Evolutionary conservation across 345 rosid genomes (phyloP).

Genomic region (Arabidopsis suecica): DNA sequence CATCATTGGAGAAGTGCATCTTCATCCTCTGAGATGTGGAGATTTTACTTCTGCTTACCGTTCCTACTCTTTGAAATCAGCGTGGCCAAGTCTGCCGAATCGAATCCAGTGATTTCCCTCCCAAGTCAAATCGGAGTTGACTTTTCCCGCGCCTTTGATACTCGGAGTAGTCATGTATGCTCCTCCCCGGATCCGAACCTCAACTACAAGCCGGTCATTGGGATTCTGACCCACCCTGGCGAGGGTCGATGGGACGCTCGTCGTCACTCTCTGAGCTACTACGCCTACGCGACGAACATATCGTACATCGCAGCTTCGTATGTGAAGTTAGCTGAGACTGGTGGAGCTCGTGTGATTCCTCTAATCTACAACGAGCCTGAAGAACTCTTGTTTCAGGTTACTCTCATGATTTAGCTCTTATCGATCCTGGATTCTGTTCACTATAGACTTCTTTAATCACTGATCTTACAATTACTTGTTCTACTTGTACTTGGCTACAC

Average conservation of each 20-base stretch:
- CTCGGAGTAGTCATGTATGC: slow-evolving; percentile 42
- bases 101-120: slow-evolving; percentile 55
- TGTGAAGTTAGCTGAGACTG: slow-evolving; percentile 87
- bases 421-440: neutral
- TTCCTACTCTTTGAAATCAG: slow-evolving; percentile 3
- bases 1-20: neutral
- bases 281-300: slow-evolving; percentile 48
- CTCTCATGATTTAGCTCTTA: neutral
- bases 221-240: slow-evolving; percentile 83
- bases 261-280: neutral
- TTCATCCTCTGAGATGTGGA: slow-evolving; percentile 21
- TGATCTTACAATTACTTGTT: no score
- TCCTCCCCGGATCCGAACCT: slow-evolving; percentile 55
- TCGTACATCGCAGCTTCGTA: slow-evolving; percentile 83
- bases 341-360: slow-evolving; percentile 91
- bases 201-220: slow-evolving; percentile 77
- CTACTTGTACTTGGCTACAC: neutral
- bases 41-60: slow-evolving; percentile 12
- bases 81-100: neutral
- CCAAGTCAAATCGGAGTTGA: slow-evolving; percentile 47
- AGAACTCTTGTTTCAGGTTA: slow-evolving; percentile 69
- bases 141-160: slow-evolving; percentile 19
- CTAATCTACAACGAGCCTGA: slow-evolving; percentile 77
- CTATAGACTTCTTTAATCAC: neutral
- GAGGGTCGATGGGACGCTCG: slow-evolving; percentile 53